Conservation (phyloP, 768 basidiomycete species). For the Calocybe gangraenosa region DNA sequence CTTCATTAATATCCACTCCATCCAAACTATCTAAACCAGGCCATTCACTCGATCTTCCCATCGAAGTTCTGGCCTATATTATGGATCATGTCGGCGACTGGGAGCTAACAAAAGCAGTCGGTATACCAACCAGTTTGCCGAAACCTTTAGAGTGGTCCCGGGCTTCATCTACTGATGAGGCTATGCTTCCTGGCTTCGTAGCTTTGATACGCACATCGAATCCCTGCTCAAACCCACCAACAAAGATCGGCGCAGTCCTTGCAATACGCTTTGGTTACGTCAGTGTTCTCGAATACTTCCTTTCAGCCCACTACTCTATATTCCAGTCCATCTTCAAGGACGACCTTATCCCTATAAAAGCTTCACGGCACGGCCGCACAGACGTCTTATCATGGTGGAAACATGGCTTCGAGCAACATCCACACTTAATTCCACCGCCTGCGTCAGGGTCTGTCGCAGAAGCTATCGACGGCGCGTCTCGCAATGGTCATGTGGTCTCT, state of each 20-base stretch:
- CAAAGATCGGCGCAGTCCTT: slow-evolving; percentile 61
- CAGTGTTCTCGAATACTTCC: slow-evolving; percentile 69
- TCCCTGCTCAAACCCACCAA: slow-evolving; percentile 54
- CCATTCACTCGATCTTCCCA: slow-evolving; percentile 59
- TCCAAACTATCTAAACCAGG: slow-evolving; percentile 22
- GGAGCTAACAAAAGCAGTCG: slow-evolving; percentile 77
- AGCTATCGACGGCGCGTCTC: slow-evolving; percentile 75
- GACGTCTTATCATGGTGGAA: slow-evolving; percentile 83
- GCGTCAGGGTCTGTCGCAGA: slow-evolving; percentile 54
- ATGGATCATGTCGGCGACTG: slow-evolving; percentile 79
- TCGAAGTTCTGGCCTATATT: slow-evolving; percentile 74
- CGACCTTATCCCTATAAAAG: slow-evolving; percentile 72
- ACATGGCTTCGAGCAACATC: slow-evolving; percentile 54
- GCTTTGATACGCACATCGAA: slow-evolving; percentile 57
- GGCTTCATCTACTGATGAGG: slow-evolving; percentile 65
- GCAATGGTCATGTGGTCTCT: slow-evolving; percentile 68
- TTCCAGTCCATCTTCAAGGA: slow-evolving; percentile 63
- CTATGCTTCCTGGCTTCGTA: slow-evolving; percentile 64
- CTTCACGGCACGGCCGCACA: slow-evolving; percentile 70
- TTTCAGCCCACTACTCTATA: slow-evolving; percentile 57
- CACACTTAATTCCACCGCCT: slow-evolving; percentile 55
- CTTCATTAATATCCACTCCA: slow-evolving; percentile 26
- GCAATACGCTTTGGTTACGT: slow-evolving; percentile 74
- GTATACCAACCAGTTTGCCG: slow-evolving; percentile 64
- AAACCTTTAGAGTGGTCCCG: slow-evolving; percentile 68